phyloP scores from a whole-genome alignment of 208 protist genomes.

The Trypanosoma mega region DNA sequence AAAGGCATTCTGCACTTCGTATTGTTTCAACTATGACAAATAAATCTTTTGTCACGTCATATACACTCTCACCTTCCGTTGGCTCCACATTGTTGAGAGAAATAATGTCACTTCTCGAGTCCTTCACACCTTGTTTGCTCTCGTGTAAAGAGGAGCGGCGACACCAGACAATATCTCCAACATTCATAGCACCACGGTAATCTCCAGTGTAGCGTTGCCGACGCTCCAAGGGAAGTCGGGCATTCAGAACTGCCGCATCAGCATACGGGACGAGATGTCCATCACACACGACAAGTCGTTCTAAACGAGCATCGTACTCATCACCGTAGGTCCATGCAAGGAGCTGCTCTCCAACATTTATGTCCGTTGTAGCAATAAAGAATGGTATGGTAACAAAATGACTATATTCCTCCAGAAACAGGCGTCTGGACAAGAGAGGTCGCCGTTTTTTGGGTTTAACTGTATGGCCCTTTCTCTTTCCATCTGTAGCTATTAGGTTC shows the following conservation, averaged over 20 bases:
- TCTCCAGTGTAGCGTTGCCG: constrained; percentile 77
- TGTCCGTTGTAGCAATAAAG: constrained; percentile 76
- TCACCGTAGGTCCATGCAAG: constrained; percentile 88
- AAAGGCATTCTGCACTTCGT: constrained; percentile 34
- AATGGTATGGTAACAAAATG: constrained; percentile 78
- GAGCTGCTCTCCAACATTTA: constrained; percentile 57
- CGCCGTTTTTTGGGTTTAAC: constrained; percentile 17
- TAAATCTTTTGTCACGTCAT: constrained; percentile 43
- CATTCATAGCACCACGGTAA: constrained; percentile 66
- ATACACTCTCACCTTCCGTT: too few species aligned
- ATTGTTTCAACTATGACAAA: constrained; percentile 65
- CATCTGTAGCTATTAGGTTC: background rate
- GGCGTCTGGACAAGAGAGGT: constrained; percentile 17
- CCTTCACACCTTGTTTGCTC: too few species aligned
- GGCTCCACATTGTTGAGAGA: too few species aligned
- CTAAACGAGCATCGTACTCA: constrained; percentile 83
- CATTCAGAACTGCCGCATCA: constrained; percentile 63
- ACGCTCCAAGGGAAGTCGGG: constrained; percentile 6
- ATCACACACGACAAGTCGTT: constrained; percentile 67
- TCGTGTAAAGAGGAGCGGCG: too few species aligned
- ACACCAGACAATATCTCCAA: constrained; percentile 82
- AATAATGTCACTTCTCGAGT: too few species aligned
- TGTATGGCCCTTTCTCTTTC: constrained; percentile 8
- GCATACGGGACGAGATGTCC: constrained; percentile 63
- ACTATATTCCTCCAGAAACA: constrained; percentile 63